phyloP scores from a whole-genome alignment of 495 filamentous ascomycete genomes.

The Daldinia bambusicola region DNA sequence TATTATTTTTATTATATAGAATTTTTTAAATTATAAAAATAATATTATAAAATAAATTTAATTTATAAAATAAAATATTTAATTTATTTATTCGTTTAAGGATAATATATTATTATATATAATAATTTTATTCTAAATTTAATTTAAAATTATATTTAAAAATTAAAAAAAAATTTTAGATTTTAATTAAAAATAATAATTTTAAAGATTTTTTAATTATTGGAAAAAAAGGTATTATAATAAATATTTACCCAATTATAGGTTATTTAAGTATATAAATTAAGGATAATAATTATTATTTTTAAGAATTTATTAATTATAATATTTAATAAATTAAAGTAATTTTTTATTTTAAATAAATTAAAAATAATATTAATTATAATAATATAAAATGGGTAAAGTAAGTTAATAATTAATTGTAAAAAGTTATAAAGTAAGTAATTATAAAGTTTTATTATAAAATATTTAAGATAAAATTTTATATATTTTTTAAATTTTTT shows the following conservation, averaged over 20 bases:
- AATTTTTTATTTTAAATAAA: background rate
- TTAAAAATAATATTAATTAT: constrained; percentile 9
- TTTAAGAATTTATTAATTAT: background rate
- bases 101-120: constrained; percentile 1
- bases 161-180: background rate
- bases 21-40: constrained; percentile 12
- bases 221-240: background rate
- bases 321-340: constrained; percentile 6
- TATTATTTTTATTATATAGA: background rate
- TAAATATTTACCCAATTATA: background rate
- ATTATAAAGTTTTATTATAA: background rate
- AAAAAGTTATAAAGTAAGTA: constrained; percentile 6
- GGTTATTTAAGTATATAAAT: background rate
- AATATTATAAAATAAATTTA: constrained; percentile 12
- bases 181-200: constrained; percentile 6
- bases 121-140: constrained; percentile 8
- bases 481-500: constrained; percentile 5
- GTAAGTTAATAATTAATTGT: constrained; percentile 1
- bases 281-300: background rate
- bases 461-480: constrained; percentile 5
- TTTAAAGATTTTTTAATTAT: constrained; percentile 4
- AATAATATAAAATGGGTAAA: constrained; percentile 11
- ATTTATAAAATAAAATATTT: constrained; percentile 10
- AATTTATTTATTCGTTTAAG: constrained; percentile 2
- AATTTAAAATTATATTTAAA: constrained; percentile 1